Conservation (phyloP, 768 basidiomycete genomes). For the Scleroderma citrinum region DNA sequence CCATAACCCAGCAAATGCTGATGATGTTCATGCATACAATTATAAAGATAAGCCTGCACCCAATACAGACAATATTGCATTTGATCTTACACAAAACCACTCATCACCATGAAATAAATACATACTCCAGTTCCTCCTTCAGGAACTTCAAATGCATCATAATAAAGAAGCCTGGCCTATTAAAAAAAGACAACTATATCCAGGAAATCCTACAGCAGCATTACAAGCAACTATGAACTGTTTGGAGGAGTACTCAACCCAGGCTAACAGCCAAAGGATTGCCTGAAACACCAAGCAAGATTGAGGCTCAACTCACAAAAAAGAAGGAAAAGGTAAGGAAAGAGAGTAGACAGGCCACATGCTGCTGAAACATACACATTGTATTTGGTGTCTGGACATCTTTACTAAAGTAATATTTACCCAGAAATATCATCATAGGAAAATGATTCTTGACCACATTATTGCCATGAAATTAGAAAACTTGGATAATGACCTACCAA, state of each 20-base stretch:
- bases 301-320: background rate
- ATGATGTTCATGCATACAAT: slow-evolving; percentile 4
- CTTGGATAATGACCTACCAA: background rate
- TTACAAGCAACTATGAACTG: slow-evolving; percentile 4
- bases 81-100: background rate
- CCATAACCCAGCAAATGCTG: background rate
- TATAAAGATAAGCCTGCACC: slow-evolving; percentile 6
- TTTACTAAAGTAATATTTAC: background rate
- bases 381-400: background rate
- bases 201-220: background rate
- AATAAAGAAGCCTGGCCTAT: background rate
- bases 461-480: background rate
- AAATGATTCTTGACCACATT: background rate
- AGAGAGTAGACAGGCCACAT: background rate
- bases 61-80: background rate
- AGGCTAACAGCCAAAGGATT: slow-evolving; percentile 1
- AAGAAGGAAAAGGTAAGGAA: background rate
- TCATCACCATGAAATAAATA: background rate
- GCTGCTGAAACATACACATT: slow-evolving; percentile 3
- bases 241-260: background rate
- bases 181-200: slow-evolving; percentile 2
- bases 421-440: slow-evolving; percentile 1
- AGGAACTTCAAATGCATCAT: background rate
- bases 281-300: background rate
- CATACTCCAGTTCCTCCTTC: background rate